Base-by-base conservation (phyloP, 148 eudicot genomes). In the Rhododendron williamsianum region DNA sequence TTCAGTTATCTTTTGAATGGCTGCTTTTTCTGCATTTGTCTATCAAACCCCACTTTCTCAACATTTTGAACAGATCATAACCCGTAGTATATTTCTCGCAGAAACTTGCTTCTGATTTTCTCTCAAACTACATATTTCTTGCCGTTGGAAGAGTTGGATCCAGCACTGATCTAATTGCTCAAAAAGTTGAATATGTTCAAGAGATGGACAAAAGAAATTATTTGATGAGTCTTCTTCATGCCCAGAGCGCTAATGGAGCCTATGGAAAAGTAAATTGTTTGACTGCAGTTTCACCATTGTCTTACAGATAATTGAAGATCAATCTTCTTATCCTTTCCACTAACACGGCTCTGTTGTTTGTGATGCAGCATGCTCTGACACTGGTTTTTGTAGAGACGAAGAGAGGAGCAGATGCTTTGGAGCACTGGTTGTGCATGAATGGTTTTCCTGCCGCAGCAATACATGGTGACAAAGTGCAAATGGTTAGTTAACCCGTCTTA, bases 131-230 rank as follows among this genome's bases (percentile, higher is more conserved):
- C 87, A 89, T 93, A 84, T 94, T 94, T 87, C 90, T 96, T 9
- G 87, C 96, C 84, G 96, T 93, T 83, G 98, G 98, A 82, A 92
- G 89, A 89, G 98, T 96, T 87, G 98, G 98, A 60, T 96, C 98
- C 67, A 94, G 98, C 90, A 93, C 98, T 16, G 93, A 93, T 86
- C 87, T 96, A 65, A 96, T 96, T 71, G 86, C 88, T 60, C 98
- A 96, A 81, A 92, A 84, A 77, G 95, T 96, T 27, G 92, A 92
- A 86, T 88, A 85, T 85, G 98, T 96, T 58, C 78, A 87, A 52
- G 98, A 96, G 58, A 56, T 81, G 72, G 94, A 94, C 88, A 96
- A 96, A 89, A 89, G 91, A 87, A 82, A 81, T 16, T 84, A 83
- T 82, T 82, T 96, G 86, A 90, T 88, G 90, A 86, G 87, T 82